A percentile compares a stretch with the other conserved stretches of the same genome.
Evolutionary conservation across 2,329 filamentous ascomycete genomes (phyloP).

Genomic region (Xylariaceae sp.): DNA sequence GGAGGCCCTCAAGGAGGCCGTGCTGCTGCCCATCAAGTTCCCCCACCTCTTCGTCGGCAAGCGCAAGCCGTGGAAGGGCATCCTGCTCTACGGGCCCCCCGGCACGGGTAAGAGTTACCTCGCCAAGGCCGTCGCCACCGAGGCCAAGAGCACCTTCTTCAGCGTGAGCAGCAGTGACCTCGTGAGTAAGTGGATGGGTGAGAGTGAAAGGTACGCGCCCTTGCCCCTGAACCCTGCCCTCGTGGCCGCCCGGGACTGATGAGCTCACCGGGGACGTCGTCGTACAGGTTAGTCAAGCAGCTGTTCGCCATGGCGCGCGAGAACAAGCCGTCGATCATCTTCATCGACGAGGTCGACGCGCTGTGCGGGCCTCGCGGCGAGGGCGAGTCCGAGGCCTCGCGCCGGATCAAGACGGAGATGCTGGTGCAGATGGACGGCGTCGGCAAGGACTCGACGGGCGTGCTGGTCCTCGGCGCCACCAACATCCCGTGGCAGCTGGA

Average conservation of each 20-base stretch:
- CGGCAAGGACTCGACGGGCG: slow-evolving; percentile 87
- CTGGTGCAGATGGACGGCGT: slow-evolving; percentile 99
- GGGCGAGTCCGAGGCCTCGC: slow-evolving; percentile 94
- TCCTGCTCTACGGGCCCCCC: slow-evolving; percentile 88
- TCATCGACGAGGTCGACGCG: slow-evolving; percentile 96
- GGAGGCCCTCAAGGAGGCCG: slow-evolving; percentile 94
- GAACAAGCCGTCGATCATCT: slow-evolving; percentile 96
- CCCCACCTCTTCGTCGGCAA: slow-evolving; percentile 94
- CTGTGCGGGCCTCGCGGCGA: slow-evolving; percentile 87
- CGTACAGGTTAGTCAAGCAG: slow-evolving; percentile 79
- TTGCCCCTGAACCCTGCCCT: not conserved
- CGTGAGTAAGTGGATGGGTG: slow-evolving; percentile 99
- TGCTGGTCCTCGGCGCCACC: slow-evolving; percentile 89
- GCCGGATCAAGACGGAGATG: slow-evolving; percentile 96
- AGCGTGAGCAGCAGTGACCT: slow-evolving; percentile 95
- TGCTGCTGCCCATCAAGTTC: slow-evolving; percentile 96
- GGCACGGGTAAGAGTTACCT: slow-evolving; percentile 97
- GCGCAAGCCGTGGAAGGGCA: slow-evolving; percentile 96
- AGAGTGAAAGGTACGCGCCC: slow-evolving; percentile 75
- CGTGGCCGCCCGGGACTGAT: slow-evolving; percentile 12
- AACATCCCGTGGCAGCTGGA: slow-evolving; percentile 99
- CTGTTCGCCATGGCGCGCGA: slow-evolving; percentile 97
- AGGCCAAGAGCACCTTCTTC: slow-evolving; percentile 98
- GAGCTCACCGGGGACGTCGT: too few species aligned
- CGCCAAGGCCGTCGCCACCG: slow-evolving; percentile 93